Conservation (phyloP, 2,329 filamentous ascomycete species). For the Coniella lustricola region DNA sequence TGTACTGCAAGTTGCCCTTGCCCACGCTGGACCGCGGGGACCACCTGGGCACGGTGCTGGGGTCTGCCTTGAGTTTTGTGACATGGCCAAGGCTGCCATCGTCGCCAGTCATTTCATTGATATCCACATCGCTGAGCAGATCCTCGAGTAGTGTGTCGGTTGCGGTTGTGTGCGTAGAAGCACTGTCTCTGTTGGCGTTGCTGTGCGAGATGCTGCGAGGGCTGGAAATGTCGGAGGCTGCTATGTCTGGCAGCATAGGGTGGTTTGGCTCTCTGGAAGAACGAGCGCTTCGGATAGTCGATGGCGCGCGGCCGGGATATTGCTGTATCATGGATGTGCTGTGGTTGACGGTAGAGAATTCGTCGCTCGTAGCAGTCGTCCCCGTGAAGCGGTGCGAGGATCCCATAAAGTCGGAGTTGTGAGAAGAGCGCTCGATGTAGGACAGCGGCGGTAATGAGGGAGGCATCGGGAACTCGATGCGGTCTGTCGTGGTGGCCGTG, state of each 20-base stretch:
- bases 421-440: constrained; percentile 16
- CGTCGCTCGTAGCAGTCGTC: constrained; percentile 3
- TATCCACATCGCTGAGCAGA: constrained; percentile 29
- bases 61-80: constrained; percentile 44
- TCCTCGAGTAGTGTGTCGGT: constrained; percentile 29
- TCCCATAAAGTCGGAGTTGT: constrained; percentile 13
- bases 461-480: constrained; percentile 15
- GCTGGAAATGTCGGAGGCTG: constrained; percentile 14
- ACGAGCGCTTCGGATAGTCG: constrained; percentile 21
- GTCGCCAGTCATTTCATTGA: constrained; percentile 23
- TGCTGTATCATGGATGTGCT: neutral
- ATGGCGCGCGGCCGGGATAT: constrained; percentile 13
- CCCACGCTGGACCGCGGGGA: constrained; percentile 38
- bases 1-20: constrained; percentile 36
- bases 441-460: constrained; percentile 13
- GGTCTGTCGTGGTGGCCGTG: constrained; percentile 11
- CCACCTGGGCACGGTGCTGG: constrained; percentile 44
- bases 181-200: constrained; percentile 22
- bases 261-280: constrained; percentile 14
- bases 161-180: constrained; percentile 24
- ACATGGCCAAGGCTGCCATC: constrained; percentile 30
- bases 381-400: constrained; percentile 7
- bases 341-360: neutral
- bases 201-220: constrained; percentile 8
- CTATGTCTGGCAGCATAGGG: constrained; percentile 8